phyloP scores from a whole-genome alignment of 2,329 filamentous ascomycete species.

The Aaosphaeria arxii region DNA sequence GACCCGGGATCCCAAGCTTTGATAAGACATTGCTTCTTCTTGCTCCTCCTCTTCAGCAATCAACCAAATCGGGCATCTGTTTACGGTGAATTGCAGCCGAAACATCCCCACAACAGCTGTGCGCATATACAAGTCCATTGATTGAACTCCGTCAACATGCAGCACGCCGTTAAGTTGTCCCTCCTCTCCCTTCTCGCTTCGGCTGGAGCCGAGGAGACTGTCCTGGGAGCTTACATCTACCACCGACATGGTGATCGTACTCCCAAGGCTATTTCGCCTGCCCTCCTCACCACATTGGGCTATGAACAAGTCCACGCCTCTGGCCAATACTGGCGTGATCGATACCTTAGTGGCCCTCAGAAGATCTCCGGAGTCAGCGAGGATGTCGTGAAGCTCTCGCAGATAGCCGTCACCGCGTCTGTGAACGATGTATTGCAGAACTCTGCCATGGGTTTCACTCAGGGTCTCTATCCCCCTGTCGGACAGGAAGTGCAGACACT shows the following conservation, averaged over 20 bases:
- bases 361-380: conserved; percentile 66
- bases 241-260: conserved; percentile 88
- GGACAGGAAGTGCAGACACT: conserved; percentile 58
- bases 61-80: too few species aligned
- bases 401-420: conserved; percentile 71
- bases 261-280: conserved; percentile 68
- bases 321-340: conserved; percentile 71
- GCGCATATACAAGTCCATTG: too few species aligned
- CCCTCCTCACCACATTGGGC: conserved; percentile 74
- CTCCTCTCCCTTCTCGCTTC: conserved; percentile 24
- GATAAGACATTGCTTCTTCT: too few species aligned
- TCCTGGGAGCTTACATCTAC: conserved; percentile 83
- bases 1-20: too few species aligned
- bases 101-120: too few species aligned
- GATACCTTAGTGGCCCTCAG: conserved; percentile 66
- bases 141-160: conserved; percentile 18
- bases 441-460: conserved; percentile 76
- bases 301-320: conserved; percentile 71
- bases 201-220: conserved; percentile 55
- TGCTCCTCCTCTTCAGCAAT: too few species aligned
- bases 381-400: conserved; percentile 64
- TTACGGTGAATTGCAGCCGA: too few species aligned
- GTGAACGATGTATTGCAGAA: conserved; percentile 74
- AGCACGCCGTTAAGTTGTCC: conserved; percentile 17
- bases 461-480: conserved; percentile 82